These are phyloP conservation scores for Aurantiochytrium sp. DNA, from an alignment of 108 stramenopile genomes.

Conservation along the genomic window DNA sequence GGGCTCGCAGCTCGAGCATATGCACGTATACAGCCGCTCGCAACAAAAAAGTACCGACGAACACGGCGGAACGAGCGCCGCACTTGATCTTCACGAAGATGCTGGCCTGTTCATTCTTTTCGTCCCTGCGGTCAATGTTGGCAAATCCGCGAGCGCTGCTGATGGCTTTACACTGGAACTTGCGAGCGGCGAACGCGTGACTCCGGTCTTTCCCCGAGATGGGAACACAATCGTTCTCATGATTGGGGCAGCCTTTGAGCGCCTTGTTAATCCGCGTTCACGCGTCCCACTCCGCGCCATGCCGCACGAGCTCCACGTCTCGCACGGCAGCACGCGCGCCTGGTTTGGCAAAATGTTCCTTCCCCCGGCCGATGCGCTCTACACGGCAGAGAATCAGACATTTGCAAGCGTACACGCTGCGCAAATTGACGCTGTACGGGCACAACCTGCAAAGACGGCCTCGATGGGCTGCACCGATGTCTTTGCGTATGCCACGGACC, in stretches of 20 bases:
- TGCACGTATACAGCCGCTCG: background rate
- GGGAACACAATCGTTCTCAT: background rate
- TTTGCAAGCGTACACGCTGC: background rate
- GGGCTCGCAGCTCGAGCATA: background rate
- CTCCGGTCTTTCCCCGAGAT: background rate
- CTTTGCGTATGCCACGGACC: background rate
- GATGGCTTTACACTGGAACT: background rate
- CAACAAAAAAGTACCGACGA: background rate
- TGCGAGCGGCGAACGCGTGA: background rate
- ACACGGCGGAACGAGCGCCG: background rate
- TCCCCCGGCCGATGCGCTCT: background rate
- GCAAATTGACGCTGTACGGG: background rate
- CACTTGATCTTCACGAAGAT: background rate
- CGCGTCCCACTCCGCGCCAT: background rate
- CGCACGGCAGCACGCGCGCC: background rate
- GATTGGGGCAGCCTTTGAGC: background rate
- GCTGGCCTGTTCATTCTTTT: background rate
- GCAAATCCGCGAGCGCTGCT: too few relatives aligned
- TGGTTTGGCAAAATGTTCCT: conserved; percentile 10
- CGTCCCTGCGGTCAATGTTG: background rate
- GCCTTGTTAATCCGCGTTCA: background rate
- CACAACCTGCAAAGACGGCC: background rate
- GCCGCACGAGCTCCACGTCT: background rate
- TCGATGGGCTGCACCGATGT: background rate
- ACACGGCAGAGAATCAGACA: background rate